Conservation (phyloP, 495 filamentous ascomycete species). For the Antarctomyces pellizariae region DNA sequence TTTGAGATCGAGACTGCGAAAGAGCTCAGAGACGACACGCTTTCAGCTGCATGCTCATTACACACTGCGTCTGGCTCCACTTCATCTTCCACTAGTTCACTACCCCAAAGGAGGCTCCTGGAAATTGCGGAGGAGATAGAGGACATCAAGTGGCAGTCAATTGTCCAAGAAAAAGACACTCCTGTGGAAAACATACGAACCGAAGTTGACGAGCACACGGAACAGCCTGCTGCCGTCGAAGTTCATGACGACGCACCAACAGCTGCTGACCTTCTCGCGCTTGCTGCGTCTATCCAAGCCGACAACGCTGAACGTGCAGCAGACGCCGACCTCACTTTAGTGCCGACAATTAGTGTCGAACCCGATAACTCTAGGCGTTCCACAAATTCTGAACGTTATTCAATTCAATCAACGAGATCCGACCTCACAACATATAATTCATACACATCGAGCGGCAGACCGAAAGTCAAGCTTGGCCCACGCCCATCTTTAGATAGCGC, state of each 20-base stretch:
- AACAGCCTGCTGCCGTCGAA: no score
- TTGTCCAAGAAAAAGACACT: constrained; percentile 11
- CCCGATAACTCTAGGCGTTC: no score
- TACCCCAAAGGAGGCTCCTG: constrained; percentile 50
- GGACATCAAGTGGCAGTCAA: constrained; percentile 27
- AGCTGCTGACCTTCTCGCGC: no score
- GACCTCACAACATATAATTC: constrained; percentile 35
- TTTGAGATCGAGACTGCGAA: constrained; percentile 48
- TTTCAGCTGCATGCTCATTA: constrained; percentile 72
- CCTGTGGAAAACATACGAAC: no score
- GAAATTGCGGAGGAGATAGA: constrained; percentile 78
- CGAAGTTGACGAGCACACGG: no score
- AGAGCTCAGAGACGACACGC: constrained; percentile 65
- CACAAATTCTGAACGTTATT: no score
- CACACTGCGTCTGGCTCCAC: constrained; percentile 77
- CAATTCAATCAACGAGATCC: constrained; percentile 41
- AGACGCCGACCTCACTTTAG: no score
- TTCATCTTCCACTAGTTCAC: constrained; percentile 63
- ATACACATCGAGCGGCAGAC: constrained; percentile 30
- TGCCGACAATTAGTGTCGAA: no score
- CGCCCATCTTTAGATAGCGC: constrained; percentile 49
- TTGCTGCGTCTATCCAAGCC: no score
- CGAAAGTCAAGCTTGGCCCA: constrained; percentile 65
- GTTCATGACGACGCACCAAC: no score
- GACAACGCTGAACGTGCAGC: no score